Base-by-base conservation (phyloP, 176 grass and related monocot species). In the Echinochloa phyllopogon region DNA sequence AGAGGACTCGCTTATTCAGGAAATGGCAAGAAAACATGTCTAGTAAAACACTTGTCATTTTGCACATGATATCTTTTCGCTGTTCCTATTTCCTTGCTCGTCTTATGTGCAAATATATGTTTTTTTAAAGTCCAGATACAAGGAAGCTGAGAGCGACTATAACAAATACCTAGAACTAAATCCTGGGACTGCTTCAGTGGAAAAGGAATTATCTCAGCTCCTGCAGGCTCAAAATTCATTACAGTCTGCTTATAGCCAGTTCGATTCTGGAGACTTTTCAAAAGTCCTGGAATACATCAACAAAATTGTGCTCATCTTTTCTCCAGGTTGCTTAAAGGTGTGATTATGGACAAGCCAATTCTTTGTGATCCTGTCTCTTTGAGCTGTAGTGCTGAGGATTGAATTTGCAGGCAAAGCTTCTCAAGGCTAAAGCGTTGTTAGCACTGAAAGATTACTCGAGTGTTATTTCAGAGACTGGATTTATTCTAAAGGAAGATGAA, bases 401-500 rank as follows among this genome's bases (percentile, higher is more conserved):
- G 17, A 64, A 53, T 68, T 87, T 93, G 75, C 85, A 98, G 96
- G 96, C 91, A 69, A 98, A 95, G 74, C 70, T 98, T 94, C 96
- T 98, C 55, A 98, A 92, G 90, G 82, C 90, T 79, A 98, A 88
- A 91, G 81, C 89, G 2, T 66, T 95, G 61, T 75, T 98, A 69
- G 91, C 93, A 52, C 12, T 94, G 75, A 92, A 95, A 83, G 93
- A 98, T 57, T 94, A 98, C 71, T 98, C 93, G 2, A 95, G 74
- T 75, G 87, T 85, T 81, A 98, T 98, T 88, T 95, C 91, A 64
- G 96, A 98, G 84, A 82, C 89, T 4, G 96, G 93, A 49, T 95
- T 88, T 84, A 95, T 98, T 81, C 89, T 98, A 50, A 98, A 98
- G 86, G 89, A 98, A 98, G 89, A 98, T 89, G 93, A 98, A 87